Conservation (phyloP, 148 eudicot species). For the Chenopodium album region DNA sequence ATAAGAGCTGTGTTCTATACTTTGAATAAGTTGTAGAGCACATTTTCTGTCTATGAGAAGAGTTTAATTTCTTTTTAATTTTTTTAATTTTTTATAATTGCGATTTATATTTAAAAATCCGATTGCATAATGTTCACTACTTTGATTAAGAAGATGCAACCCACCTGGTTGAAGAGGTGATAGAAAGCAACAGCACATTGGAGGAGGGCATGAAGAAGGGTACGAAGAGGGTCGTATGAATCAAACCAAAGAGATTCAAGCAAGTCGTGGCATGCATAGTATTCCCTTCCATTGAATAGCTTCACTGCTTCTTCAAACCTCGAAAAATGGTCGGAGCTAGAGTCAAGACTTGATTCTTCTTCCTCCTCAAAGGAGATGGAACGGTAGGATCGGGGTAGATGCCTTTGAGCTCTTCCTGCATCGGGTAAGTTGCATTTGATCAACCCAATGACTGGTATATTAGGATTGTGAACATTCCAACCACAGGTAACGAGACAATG, state of each 20-base stretch:
- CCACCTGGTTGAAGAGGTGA: conserved; percentile 81
- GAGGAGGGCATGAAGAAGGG: conserved; percentile 67
- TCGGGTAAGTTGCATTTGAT: background rate
- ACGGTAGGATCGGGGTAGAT: conserved; percentile 11
- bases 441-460: background rate
- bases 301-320: conserved; percentile 61
- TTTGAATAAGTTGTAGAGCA: background rate
- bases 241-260: conserved; percentile 70
- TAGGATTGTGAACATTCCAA: no score
- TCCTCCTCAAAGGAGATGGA: conserved; percentile 25
- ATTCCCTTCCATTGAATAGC: conserved; percentile 64
- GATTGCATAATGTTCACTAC: background rate
- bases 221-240: conserved; percentile 59
- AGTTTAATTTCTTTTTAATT: no score
- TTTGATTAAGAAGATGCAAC: background rate
- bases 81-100: no score
- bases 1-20: background rate
- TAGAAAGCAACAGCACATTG: conserved; percentile 87
- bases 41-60: no score
- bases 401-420: background rate
- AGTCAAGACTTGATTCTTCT: conserved; percentile 17
- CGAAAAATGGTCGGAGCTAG: conserved; percentile 1
- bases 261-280: conserved; percentile 75
- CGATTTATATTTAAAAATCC: no score
- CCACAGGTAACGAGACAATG: background rate